Percentiles rank a stretch among this genome's conserved stretches.
These are phyloP conservation scores for Neoboletus brunneissimus DNA, from an alignment of 768 basidiomycete species.

Conservation along the genomic window DNA sequence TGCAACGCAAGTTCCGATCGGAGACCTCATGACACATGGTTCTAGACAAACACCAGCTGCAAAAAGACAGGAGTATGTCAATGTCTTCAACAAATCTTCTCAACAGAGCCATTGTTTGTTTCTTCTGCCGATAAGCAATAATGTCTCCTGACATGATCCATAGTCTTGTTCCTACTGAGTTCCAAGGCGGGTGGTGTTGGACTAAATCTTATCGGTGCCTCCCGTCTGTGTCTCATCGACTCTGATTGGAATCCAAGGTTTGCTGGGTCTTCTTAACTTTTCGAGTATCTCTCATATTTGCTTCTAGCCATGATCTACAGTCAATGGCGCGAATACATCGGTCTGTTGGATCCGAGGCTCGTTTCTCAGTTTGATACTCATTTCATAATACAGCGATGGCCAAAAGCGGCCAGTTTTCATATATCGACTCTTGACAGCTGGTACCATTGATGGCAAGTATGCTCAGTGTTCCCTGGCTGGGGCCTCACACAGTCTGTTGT, in stretches of 20 bases:
- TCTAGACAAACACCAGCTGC: conserved; percentile 67
- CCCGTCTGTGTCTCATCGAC: conserved; percentile 81
- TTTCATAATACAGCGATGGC: conserved; percentile 64
- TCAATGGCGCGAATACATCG: conserved; percentile 97
- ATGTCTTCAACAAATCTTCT: conserved; percentile 78
- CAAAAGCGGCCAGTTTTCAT: conserved; percentile 91
- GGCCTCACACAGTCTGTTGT: conserved; percentile 2
- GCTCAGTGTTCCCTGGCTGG: background rate
- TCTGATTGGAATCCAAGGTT: conserved; percentile 94
- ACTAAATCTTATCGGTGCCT: conserved; percentile 89
- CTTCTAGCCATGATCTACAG: conserved; percentile 79
- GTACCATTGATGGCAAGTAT: conserved; percentile 80
- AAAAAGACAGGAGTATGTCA: conserved; percentile 85
- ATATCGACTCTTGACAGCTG: conserved; percentile 81
- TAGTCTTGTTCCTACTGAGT: conserved; percentile 89
- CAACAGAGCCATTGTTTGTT: conserved; percentile 67
- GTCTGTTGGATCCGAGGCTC: conserved; percentile 37
- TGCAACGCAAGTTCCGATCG: background rate
- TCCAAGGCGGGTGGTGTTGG: conserved; percentile 96
- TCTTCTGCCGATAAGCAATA: background rate
- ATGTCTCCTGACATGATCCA: conserved; percentile 1
- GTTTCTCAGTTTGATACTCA: conserved; percentile 1
- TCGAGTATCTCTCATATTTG: background rate
- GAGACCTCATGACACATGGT: background rate
- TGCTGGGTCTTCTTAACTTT: background rate